Evolutionary conservation across 306 rosid genomes (phyloP).

Genomic region (Sindora glabra): DNA sequence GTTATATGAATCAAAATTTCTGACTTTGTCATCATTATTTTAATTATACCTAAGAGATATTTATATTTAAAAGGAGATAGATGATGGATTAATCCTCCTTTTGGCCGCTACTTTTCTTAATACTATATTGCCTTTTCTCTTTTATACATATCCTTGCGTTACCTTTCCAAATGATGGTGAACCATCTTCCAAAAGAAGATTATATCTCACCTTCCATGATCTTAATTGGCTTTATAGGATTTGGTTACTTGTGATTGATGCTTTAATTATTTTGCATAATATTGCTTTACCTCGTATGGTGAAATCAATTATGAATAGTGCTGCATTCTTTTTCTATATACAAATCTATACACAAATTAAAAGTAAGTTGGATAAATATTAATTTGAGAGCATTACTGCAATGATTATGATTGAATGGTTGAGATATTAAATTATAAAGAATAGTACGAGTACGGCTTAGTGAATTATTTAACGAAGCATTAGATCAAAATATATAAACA

Average conservation of each 20-base stretch:
- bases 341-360: too few species aligned
- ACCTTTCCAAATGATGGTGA: conserved; percentile 14
- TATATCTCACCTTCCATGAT: background rate
- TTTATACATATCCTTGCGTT: background rate
- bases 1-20: too few species aligned
- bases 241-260: background rate
- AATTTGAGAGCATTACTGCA: background rate
- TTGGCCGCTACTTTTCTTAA: conserved; percentile 25
- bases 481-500: too few species aligned
- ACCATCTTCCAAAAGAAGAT: conserved; percentile 7
- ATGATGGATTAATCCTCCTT: conserved; percentile 30
- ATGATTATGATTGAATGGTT: conserved; percentile 14
- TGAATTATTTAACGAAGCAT: background rate
- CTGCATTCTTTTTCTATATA: background rate
- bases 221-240: conserved; percentile 7
- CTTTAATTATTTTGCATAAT: conserved; percentile 4
- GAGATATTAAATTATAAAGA: background rate
- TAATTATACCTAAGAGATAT: background rate
- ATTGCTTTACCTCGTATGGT: background rate
- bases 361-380: too few species aligned
- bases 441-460: background rate
- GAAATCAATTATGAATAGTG: background rate
- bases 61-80: background rate
- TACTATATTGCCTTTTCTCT: too few species aligned
- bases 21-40: too few species aligned